Conservation (phyloP, 2,329 filamentous ascomycete species). For the Colletotrichum euphorbiae region DNA sequence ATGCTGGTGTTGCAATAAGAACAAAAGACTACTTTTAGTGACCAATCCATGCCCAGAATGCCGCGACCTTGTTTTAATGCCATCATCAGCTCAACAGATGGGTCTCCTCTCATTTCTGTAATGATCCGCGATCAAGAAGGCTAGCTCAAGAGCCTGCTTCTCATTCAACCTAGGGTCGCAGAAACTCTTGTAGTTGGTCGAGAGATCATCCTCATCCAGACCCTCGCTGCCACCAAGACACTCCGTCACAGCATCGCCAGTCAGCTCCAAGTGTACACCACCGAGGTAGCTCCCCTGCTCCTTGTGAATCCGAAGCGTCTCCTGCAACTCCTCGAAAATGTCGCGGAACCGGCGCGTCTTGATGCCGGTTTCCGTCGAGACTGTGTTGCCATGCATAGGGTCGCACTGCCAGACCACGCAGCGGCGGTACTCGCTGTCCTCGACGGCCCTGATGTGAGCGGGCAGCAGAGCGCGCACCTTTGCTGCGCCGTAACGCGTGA, state of each 20-base stretch:
- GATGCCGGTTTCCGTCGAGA: constrained; percentile 77
- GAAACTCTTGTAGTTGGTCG: constrained; percentile 93
- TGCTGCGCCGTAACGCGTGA: constrained; percentile 90
- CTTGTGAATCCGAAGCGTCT: constrained; percentile 87
- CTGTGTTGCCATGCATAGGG: constrained; percentile 93
- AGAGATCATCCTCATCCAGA: constrained; percentile 87
- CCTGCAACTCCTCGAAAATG: constrained; percentile 87
- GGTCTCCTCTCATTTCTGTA: constrained; percentile 59
- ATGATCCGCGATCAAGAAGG: constrained; percentile 91
- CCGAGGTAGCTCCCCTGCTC: constrained; percentile 87
- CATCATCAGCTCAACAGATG: neutral
- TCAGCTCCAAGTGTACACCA: constrained; percentile 94
- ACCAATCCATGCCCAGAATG: constrained; percentile 12
- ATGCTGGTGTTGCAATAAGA: neutral
- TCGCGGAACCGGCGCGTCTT: constrained; percentile 94
- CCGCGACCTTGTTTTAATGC: neutral
- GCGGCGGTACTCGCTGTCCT: constrained; percentile 75
- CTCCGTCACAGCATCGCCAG: constrained; percentile 95
- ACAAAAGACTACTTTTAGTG: constrained; percentile 19
- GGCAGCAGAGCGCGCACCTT: constrained; percentile 83
- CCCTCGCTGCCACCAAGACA: constrained; percentile 92
- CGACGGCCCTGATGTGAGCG: constrained; percentile 88
- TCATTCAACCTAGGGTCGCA: constrained; percentile 96
- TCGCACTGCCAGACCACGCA: constrained; percentile 97
- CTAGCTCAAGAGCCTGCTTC: constrained; percentile 95